Percentiles rank a stretch among this genome's conserved stretches.
These are phyloP conservation scores for Alectoria sarmentosa DNA, from an alignment of 495 filamentous ascomycete genomes.

Conservation along the genomic window DNA sequence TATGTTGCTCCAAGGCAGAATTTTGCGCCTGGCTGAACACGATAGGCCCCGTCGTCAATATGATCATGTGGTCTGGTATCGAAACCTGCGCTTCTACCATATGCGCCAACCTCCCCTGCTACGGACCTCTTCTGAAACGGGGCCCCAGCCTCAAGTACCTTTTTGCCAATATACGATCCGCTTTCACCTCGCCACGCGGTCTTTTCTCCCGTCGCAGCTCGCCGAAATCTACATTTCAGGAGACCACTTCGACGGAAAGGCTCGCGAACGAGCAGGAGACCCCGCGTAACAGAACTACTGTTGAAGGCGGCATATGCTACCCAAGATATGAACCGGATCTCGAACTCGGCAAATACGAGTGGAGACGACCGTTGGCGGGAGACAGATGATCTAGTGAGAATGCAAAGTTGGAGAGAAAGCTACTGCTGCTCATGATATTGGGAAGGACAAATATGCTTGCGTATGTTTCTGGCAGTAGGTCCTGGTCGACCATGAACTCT, in stretches of 20 bases:
- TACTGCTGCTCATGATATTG: too few relatives aligned
- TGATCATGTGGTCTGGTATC: conserved; percentile 24
- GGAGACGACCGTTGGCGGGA: too few relatives aligned
- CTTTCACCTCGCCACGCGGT: not conserved
- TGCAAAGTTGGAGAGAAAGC: too few relatives aligned
- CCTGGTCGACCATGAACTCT: too few relatives aligned
- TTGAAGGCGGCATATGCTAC: not conserved
- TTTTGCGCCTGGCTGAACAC: not conserved
- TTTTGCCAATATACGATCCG: not conserved
- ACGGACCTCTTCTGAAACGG: conserved; percentile 4
- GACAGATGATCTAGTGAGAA: too few relatives aligned
- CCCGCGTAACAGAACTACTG: not conserved
- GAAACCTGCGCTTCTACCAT: conserved; percentile 22
- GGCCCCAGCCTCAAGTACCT: not conserved
- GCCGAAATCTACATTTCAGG: not conserved
- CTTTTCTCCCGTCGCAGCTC: not conserved
- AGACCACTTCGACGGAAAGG: not conserved
- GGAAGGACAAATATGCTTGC: too few relatives aligned
- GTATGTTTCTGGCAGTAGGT: too few relatives aligned
- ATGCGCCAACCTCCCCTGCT: conserved; percentile 21
- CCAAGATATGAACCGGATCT: not conserved
- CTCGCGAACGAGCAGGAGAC: not conserved
- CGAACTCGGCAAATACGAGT: too few relatives aligned
- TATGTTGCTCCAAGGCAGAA: not conserved
- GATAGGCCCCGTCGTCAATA: conserved; percentile 13